Conservation (phyloP, 2,329 filamentous ascomycete genomes). For the Coniochaeta prunicola region DNA sequence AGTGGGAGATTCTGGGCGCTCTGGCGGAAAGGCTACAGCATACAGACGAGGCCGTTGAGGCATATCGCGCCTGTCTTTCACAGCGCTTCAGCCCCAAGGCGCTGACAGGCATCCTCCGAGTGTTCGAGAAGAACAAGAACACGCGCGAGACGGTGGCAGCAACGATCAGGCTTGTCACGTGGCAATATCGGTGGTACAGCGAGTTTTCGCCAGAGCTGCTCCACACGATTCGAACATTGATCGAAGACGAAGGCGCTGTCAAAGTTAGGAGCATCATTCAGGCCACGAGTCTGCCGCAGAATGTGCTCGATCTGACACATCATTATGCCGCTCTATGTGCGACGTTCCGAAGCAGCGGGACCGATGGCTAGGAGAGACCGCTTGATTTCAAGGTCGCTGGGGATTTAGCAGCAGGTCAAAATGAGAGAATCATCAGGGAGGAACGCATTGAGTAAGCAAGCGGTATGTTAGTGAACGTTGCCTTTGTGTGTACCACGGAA, state of each 20-base stretch:
- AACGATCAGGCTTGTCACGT: conserved; percentile 87
- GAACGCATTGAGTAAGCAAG: neutral
- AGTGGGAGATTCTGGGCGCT: conserved; percentile 96
- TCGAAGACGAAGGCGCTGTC: conserved; percentile 95
- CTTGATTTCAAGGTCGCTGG: neutral
- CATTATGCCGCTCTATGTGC: conserved; percentile 93
- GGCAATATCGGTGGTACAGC: conserved; percentile 99
- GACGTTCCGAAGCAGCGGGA: conserved; percentile 89
- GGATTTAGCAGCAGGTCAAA: neutral
- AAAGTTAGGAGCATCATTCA: conserved; percentile 97
- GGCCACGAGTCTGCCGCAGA: conserved; percentile 86
- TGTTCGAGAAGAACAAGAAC: conserved; percentile 71
- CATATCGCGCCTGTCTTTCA: conserved; percentile 79
- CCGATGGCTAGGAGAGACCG: conserved; percentile 54
- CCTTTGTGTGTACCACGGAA: neutral
- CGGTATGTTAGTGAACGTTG: neutral
- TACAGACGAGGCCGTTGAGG: conserved; percentile 83
- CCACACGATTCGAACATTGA: conserved; percentile 80
- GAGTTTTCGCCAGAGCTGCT: conserved; percentile 94
- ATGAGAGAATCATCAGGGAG: conserved; percentile 15
- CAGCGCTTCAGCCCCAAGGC: conserved; percentile 92
- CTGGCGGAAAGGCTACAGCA: conserved; percentile 91
- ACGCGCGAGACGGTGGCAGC: conserved; percentile 74
- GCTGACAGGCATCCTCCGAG: conserved; percentile 72
- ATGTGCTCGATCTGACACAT: conserved; percentile 89